A percentile compares a stretch with the other conserved stretches of the same genome.
Conservation (phyloP, 148 eudicot species). For the Fagopyrum esculentum region DNA sequence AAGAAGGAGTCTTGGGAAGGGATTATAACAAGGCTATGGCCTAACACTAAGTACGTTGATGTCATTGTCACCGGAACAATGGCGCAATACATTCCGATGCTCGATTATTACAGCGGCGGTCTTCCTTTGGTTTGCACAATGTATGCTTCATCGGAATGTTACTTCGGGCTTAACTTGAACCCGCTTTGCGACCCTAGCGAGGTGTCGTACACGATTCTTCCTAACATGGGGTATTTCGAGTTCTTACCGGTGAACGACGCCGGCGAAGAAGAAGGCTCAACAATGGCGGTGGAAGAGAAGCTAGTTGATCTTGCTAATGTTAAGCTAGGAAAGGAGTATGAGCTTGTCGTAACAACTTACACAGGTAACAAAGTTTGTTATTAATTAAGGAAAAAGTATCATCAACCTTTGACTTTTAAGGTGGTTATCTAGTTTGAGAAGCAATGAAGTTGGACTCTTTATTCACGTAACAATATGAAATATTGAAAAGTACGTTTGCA, state of each 20-base stretch:
- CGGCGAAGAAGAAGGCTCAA: conserved; percentile 11
- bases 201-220: conserved; percentile 34
- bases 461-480: not conserved
- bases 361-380: conserved; percentile 20
- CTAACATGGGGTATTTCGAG: conserved; percentile 38
- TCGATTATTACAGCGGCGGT: conserved; percentile 33
- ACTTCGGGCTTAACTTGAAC: conserved; percentile 34
- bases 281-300: conserved; percentile 16
- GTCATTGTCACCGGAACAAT: conserved; percentile 43
- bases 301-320: conserved; percentile 39
- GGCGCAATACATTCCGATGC: conserved; percentile 39
- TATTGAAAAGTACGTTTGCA: not conserved
- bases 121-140: conserved; percentile 34
- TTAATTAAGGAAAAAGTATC: not conserved
- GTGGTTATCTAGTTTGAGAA: not conserved
- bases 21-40: conserved; percentile 41
- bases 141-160: conserved; percentile 39
- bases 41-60: conserved; percentile 37
- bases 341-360: conserved; percentile 44
- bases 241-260: conserved; percentile 26
- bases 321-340: conserved; percentile 38
- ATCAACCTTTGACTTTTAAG: not conserved
- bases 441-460: not conserved
- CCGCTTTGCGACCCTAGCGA: conserved; percentile 37
- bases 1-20: conserved; percentile 29